Percentiles rank a stretch among this genome's conserved stretches.
These are phyloP conservation scores for Tylopilus vinaceipallidus DNA, from an alignment of 768 basidiomycete species.

Conservation along the genomic window DNA sequence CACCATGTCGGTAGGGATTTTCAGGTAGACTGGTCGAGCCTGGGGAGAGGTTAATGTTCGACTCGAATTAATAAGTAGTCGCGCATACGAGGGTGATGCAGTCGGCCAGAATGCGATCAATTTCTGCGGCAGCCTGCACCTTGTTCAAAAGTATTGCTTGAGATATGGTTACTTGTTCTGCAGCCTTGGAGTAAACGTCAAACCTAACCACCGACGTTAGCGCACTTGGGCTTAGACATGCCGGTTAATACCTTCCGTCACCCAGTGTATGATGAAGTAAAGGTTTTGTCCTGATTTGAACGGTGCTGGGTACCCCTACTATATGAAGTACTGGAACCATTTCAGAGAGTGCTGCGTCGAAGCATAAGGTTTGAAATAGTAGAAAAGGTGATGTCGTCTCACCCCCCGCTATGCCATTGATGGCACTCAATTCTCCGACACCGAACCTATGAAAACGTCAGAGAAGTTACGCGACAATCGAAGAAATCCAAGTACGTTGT, in stretches of 20 bases:
- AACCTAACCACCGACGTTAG: constrained; percentile 44
- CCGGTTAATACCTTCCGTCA: constrained; percentile 56
- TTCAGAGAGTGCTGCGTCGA: constrained; percentile 68
- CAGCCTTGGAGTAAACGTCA: constrained; percentile 75
- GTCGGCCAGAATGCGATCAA: constrained; percentile 75
- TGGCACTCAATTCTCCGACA: constrained; percentile 89
- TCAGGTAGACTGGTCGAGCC: constrained; percentile 86
- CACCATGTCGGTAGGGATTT: constrained; percentile 82
- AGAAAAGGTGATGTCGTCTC: constrained; percentile 6
- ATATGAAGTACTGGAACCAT: constrained; percentile 90
- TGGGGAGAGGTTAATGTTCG: constrained; percentile 23
- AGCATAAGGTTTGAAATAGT: constrained; percentile 1
- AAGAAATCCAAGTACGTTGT: constrained; percentile 59
- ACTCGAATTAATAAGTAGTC: background rate
- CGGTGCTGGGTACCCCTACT: constrained; percentile 77
- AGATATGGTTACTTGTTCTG: constrained; percentile 69
- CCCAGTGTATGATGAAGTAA: constrained; percentile 89
- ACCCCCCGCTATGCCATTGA: constrained; percentile 82
- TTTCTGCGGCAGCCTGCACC: constrained; percentile 57
- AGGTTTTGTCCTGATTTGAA: constrained; percentile 66
- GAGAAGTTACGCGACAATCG: background rate
- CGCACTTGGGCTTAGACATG: background rate
- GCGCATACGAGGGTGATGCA: constrained; percentile 54
- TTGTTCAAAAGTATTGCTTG: constrained; percentile 59
- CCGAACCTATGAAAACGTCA: constrained; percentile 52